Percentiles rank a stretch among this genome's conserved stretches.
phyloP scores from a whole-genome alignment of 2,329 filamentous ascomycete species.

The Paracorniculantispora psalliotae region DNA sequence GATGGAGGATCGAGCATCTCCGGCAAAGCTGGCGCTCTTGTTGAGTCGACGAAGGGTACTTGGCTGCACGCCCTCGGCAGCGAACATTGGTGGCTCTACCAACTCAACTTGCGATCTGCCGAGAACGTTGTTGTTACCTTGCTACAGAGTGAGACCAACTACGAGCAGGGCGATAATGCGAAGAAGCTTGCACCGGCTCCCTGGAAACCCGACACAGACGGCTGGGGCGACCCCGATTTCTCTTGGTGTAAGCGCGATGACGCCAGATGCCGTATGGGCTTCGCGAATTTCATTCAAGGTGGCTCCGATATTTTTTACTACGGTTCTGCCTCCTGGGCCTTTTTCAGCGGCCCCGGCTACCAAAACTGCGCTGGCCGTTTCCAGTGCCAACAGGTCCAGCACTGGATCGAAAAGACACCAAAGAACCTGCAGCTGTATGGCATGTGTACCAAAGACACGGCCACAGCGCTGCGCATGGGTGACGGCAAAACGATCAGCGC shows the following conservation, averaged over 20 bases:
- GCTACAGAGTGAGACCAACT: slow-evolving; percentile 51
- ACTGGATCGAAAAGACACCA: slow-evolving; percentile 35
- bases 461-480: slow-evolving; percentile 30
- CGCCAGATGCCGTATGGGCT: slow-evolving; percentile 38
- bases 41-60: slow-evolving; percentile 43
- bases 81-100: slow-evolving; percentile 56
- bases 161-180: slow-evolving; percentile 29
- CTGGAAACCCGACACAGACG: slow-evolving; percentile 31
- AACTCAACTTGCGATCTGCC: slow-evolving; percentile 48
- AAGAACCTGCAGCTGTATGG: slow-evolving; percentile 36
- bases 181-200: slow-evolving; percentile 31
- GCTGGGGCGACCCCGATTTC: slow-evolving; percentile 40
- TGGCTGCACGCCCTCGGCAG: slow-evolving; percentile 45
- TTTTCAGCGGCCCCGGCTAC: slow-evolving; percentile 25
- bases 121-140: slow-evolving; percentile 45
- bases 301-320: slow-evolving; percentile 37
- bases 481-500: slow-evolving; percentile 30
- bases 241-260: slow-evolving; percentile 32
- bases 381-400: slow-evolving; percentile 32
- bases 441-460: slow-evolving; percentile 36
- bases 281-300: slow-evolving; percentile 37
- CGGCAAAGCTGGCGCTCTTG: slow-evolving; percentile 42
- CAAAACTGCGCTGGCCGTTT: slow-evolving; percentile 27
- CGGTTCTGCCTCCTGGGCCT: slow-evolving; percentile 33
- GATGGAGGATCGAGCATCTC: slow-evolving; percentile 42